Evolutionary conservation across 1,284 basidiomycete genomes (phyloP), one percentile per base, ranked within the genome.

Genomic region (Afroboletus lepidellus): DNA sequence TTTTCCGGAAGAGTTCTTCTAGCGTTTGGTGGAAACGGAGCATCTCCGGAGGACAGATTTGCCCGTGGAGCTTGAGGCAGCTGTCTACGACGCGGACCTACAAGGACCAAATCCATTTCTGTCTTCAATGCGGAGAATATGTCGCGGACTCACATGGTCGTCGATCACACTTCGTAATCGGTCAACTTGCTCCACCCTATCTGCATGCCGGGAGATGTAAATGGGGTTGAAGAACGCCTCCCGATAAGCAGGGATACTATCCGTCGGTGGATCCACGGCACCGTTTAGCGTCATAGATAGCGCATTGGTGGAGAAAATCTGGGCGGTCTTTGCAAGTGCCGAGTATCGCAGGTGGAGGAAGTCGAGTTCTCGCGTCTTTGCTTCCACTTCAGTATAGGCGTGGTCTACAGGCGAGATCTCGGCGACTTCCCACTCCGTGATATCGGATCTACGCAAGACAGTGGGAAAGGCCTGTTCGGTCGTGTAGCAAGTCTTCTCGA

Each of bases 391-490:
- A 25, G 80, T 77, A 6, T 97, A 73, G 1, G 95, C 94, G 54
- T 82, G 87, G 62, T 94, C 87, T 15, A 98, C 75, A 0, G 96
- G 94, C 6, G 92, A 92, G 47, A 97, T 85, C 68, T 96, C 90
- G 44, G 85, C 75, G 33, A 89, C 74, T 39, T 86, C 78, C 33
- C 86, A 74, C 34, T 82, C 84, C n/a, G 94, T 76, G 27, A 98
- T 84, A 65, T 98, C 94, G 6, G 93, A 94, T 16, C 96, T 83
- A 38, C 91, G 85, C 33, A 98, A 78, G 4, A 98, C 90, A 0
- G 93, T 94, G 0, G 96, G 96, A 72, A 99, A 93, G 0, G 84
- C 80, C 60, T 96, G 92, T 67, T 95, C 92, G 2, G 92, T 93
- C 0, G 84, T 91, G 62, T 88, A 83, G 57, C 84, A 87, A 0